Conservation (phyloP, 2,329 filamentous ascomycete species). For the Cladophialophora chaetospira region DNA sequence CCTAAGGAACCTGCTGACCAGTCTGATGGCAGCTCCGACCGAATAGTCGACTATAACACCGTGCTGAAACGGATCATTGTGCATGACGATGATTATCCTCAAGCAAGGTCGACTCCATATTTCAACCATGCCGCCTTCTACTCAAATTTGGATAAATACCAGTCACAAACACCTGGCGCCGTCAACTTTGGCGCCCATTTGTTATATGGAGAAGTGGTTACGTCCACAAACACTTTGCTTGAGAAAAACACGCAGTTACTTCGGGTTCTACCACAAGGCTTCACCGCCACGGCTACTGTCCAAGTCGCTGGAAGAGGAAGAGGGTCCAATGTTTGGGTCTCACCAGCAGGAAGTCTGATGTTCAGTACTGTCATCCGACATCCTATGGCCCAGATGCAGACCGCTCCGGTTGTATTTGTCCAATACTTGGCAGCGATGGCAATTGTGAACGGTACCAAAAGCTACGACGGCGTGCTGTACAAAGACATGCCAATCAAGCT, state of each 20-base stretch:
- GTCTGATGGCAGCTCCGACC: constrained; percentile 47
- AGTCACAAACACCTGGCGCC: constrained; percentile 45
- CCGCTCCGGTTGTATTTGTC: constrained; percentile 83
- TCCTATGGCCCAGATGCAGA: constrained; percentile 68
- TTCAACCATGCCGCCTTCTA: constrained; percentile 86
- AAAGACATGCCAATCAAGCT: constrained; percentile 75
- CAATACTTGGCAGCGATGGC: constrained; percentile 92
- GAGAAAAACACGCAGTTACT: constrained; percentile 89
- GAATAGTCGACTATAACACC: constrained; percentile 72
- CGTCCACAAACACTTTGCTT: constrained; percentile 88
- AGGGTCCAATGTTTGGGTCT: constrained; percentile 92
- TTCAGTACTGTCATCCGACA: constrained; percentile 90
- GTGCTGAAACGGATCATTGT: constrained; percentile 73
- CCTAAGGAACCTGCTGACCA: constrained; percentile 39
- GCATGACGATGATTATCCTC: constrained; percentile 69
- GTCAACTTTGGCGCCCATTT: constrained; percentile 73
- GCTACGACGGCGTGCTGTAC: constrained; percentile 74
- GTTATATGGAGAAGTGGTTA: constrained; percentile 88
- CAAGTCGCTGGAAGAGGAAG: constrained; percentile 87
- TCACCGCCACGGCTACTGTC: constrained; percentile 82
- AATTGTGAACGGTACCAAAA: constrained; percentile 77
- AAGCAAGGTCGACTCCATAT: constrained; percentile 72
- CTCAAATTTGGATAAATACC: constrained; percentile 68
- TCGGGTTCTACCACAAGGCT: constrained; percentile 75
- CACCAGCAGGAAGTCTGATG: constrained; percentile 80